Conservation (phyloP, 2,329 filamentous ascomycete genomes). For the Dothiorella sarmentorum region DNA sequence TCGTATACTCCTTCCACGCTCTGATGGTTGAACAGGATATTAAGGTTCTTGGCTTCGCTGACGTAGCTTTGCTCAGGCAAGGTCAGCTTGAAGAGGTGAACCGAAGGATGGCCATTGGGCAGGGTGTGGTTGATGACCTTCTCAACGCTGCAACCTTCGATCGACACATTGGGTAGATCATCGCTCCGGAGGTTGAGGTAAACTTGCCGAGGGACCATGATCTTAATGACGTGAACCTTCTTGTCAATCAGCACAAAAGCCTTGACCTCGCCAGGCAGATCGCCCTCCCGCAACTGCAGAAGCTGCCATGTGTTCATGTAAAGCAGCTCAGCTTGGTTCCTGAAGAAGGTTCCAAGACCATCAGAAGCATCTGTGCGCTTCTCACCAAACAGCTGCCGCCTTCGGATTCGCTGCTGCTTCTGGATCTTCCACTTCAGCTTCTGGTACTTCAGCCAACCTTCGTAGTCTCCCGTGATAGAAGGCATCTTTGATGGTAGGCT, state of each 20-base stretch:
- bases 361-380: slow-evolving; percentile 60
- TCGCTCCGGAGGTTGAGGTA: slow-evolving; percentile 89
- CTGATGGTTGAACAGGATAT: slow-evolving; percentile 80
- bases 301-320: slow-evolving; percentile 96
- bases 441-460: slow-evolving; percentile 85
- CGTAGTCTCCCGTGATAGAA: slow-evolving; percentile 78
- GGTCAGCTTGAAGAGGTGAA: slow-evolving; percentile 89
- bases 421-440: slow-evolving; percentile 99
- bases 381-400: slow-evolving; percentile 91
- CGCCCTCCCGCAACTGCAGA: slow-evolving; percentile 77
- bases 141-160: slow-evolving; percentile 82
- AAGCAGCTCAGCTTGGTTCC: slow-evolving; percentile 84
- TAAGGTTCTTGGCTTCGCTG: slow-evolving; percentile 77
- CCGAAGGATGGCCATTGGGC: slow-evolving; percentile 90
- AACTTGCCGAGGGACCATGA: slow-evolving; percentile 83
- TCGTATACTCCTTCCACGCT: slow-evolving; percentile 98
- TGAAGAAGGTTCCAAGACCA: slow-evolving; percentile 69
- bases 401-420: slow-evolving; percentile 78
- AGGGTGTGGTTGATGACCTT: slow-evolving; percentile 91
- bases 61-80: slow-evolving; percentile 87
- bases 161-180: slow-evolving; percentile 82
- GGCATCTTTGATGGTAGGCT: slow-evolving; percentile 81
- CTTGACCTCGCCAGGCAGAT: slow-evolving; percentile 78
- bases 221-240: slow-evolving; percentile 82
- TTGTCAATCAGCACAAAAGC: slow-evolving; percentile 91